Evolutionary conservation across 768 basidiomycete genomes (phyloP).

Genomic region (Phylloporus arenicola): DNA sequence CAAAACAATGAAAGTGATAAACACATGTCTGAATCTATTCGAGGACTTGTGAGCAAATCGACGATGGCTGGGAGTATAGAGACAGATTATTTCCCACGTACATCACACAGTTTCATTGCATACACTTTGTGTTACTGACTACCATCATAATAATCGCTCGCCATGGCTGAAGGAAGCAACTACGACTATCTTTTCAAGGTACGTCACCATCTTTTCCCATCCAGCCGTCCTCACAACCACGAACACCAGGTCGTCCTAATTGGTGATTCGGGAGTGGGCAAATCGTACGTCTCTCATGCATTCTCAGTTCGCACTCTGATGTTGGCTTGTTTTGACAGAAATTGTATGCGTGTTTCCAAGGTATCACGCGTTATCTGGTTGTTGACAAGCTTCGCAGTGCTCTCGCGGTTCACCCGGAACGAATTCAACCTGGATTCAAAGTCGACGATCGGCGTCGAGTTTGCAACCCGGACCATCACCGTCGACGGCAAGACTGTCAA

Average conservation of each 20-base stretch:
- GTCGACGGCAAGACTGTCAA: conserved; percentile 98
- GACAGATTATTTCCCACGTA: too few relatives aligned
- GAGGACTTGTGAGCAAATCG: too few relatives aligned
- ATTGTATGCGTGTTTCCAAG: conserved; percentile 24
- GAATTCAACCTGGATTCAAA: conserved; percentile 99
- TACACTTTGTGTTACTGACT: too few relatives aligned
- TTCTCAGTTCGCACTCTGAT: neutral
- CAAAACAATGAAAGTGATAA: too few relatives aligned
- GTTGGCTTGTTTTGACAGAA: conserved; percentile 19
- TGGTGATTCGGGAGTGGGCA: conserved; percentile 98
- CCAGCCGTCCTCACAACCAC: neutral
- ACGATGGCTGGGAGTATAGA: too few relatives aligned
- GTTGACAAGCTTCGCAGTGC: conserved; percentile 51
- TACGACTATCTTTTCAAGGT: conserved; percentile 99
- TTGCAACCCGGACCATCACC: conserved; percentile 90
- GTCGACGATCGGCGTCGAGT: conserved; percentile 99
- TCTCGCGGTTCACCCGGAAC: conserved; percentile 98
- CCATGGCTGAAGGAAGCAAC: conserved; percentile 90
- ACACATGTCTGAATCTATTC: too few relatives aligned
- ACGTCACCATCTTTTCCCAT: neutral
- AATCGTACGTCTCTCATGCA: conserved; percentile 73
- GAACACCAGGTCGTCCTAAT: conserved; percentile 84
- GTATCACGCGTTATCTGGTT: neutral
- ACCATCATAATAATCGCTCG: neutral
- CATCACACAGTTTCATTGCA: too few relatives aligned